Percentiles rank a stretch among this genome's conserved stretches.
Conservation (phyloP, 805 yeast species). For the Candida multigemmis region DNA sequence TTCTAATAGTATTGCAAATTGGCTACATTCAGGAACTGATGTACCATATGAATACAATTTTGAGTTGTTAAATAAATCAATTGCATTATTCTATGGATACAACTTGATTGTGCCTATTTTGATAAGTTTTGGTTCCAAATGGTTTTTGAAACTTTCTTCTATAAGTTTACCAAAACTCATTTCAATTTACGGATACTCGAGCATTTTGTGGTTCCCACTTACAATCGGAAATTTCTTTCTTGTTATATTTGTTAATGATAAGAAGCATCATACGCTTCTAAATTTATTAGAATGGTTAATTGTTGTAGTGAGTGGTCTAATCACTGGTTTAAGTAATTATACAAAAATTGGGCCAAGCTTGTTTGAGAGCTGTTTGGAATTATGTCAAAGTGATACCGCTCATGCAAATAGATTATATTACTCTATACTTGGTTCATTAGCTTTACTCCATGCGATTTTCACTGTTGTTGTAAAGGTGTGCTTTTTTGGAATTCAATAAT, state of each 20-base stretch:
- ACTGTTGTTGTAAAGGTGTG: slow-evolving; percentile 57
- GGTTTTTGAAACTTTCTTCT: slow-evolving; percentile 41
- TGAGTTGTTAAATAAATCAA: slow-evolving; percentile 55
- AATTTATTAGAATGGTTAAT: slow-evolving; percentile 56
- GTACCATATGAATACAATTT: slow-evolving; percentile 50
- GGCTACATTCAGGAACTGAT: slow-evolving; percentile 34
- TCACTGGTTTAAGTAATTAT: slow-evolving; percentile 50
- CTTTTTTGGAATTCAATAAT: slow-evolving; percentile 57
- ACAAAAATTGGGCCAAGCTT: slow-evolving; percentile 35
- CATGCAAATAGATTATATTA: slow-evolving; percentile 23
- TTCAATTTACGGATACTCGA: slow-evolving; percentile 79
- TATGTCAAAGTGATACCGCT: slow-evolving; percentile 16
- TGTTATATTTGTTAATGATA: slow-evolving; percentile 36
- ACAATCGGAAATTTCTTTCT: slow-evolving; percentile 53
- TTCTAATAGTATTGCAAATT: slow-evolving; percentile 52
- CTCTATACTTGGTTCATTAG: slow-evolving; percentile 30
- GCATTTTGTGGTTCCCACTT: slow-evolving; percentile 79
- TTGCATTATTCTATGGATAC: slow-evolving; percentile 69
- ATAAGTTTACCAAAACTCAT: slow-evolving; percentile 52
- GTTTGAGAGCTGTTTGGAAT: slow-evolving; percentile 22
- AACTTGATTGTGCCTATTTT: slow-evolving; percentile 54
- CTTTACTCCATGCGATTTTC: slow-evolving; percentile 44
- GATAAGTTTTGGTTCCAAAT: slow-evolving; percentile 44
- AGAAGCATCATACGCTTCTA: slow-evolving; percentile 24
- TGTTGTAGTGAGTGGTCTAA: slow-evolving; percentile 47